Evolutionary conservation across 192 early-diverging fungal genomes (phyloP), one percentile per base, ranked within the genome.

Genomic region (Coemansia sp.): DNA sequence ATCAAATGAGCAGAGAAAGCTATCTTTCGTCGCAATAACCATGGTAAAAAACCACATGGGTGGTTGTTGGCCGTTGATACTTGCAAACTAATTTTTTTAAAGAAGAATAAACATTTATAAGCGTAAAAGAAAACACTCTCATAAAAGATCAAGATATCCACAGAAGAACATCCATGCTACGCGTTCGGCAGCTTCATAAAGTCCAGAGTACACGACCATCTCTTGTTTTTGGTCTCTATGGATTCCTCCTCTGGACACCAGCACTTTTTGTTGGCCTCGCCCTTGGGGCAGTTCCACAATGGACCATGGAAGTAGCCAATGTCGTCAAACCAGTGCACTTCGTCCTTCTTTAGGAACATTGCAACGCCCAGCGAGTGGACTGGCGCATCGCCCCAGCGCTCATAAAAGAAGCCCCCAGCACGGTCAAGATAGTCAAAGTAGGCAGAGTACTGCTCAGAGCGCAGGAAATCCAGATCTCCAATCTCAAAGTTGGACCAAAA

Each of bases 371-470:
- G 79, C 19, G 88, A 87, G 66, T 91, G 90, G 1, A 93, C 84
- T 19, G 91, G 84, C 19, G 83, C 83, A 61, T 84, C 82, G 11
- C 88, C 85, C 84, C 86, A 90, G 40, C 90, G 74, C 74, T 92
- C 93, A 61, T 95, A 95, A 69, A 90, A 94, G 84, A 93, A 93
- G 16, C 93, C 93, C 88, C 93, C 93, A 5, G 80, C 61, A 44
- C 85, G 62, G 64, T 95, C 93, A n/a, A 95, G 76, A 41, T 87
- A 84, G 22, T 88, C 75, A 68, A 92, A 91, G 68, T 85, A 92
- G 42, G 83, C 76, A 9, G 76, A 53, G 70, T 91, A 91, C 39
- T 73, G 46, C 8, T 80, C 64, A 46, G 76, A 83, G n/a, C 86
- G 73, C 85, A 87, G 85, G 8, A 90, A 79, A 54, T 89, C 79